These are phyloP conservation scores for Saprolegnia diclina DNA, from an alignment of 352 stramenopile species.

Conservation along the genomic window DNA sequence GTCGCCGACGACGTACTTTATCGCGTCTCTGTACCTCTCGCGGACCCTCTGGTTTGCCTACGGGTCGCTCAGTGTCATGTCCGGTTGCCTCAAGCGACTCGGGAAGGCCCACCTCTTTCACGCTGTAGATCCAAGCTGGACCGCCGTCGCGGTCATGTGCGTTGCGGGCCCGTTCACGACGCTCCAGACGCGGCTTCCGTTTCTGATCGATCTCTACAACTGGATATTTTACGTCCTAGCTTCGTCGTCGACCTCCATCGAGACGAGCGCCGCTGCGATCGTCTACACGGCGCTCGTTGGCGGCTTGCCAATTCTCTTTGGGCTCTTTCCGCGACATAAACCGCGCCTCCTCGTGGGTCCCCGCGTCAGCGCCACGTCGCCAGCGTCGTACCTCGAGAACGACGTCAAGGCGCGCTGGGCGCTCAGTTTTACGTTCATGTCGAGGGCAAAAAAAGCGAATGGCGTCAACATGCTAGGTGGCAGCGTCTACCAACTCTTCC, in stretches of 20 bases:
- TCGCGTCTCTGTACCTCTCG: conserved; percentile 2
- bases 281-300: conserved; percentile 1
- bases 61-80: background rate
- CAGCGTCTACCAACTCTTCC: background rate
- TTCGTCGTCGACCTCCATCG: background rate
- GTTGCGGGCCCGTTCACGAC: background rate
- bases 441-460: background rate
- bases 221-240: background rate
- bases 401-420: conserved; percentile 1
- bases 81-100: background rate
- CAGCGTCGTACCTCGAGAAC: background rate
- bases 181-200: background rate
- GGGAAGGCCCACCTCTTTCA: background rate
- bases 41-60: conserved; percentile 23
- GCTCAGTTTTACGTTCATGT: background rate
- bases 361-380: background rate
- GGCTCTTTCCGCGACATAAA: background rate
- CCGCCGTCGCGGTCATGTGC: background rate
- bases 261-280: background rate
- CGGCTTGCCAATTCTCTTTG: background rate
- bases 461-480: background rate
- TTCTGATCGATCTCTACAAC: conserved; percentile 6
- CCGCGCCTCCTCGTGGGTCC: background rate
- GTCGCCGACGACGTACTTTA: background rate
- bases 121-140: background rate